These are phyloP conservation scores for Boletus bicolor DNA, from an alignment of 768 basidiomycete genomes.

Conservation along the genomic window DNA sequence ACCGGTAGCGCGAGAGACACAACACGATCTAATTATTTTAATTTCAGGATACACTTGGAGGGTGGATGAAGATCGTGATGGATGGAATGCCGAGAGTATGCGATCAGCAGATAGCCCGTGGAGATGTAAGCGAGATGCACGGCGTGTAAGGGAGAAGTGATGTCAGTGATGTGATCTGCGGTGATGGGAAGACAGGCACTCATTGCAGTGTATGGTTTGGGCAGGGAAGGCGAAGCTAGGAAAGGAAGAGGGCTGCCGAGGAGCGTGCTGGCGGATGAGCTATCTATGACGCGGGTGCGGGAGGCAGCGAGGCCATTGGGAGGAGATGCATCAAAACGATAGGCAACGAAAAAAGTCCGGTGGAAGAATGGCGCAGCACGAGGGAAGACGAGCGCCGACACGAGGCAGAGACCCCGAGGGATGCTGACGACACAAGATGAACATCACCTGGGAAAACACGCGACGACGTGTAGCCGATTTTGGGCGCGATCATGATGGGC, in stretches of 20 bases:
- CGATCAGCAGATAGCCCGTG: background rate
- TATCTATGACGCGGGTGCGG: slow-evolving; percentile 16
- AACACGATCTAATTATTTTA: too few species aligned
- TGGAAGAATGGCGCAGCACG: slow-evolving; percentile 15
- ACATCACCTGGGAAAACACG: slow-evolving; percentile 18
- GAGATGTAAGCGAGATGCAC: background rate
- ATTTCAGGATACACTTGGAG: too few species aligned
- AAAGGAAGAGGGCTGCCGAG: background rate
- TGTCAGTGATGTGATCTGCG: slow-evolving; percentile 23
- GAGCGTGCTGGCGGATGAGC: too few species aligned
- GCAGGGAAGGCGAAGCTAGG: too few species aligned
- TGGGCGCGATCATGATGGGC: too few species aligned
- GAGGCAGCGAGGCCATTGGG: background rate
- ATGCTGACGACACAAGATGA: slow-evolving; percentile 12
- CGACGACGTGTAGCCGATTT: background rate
- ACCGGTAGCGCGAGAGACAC: background rate
- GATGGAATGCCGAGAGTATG: background rate
- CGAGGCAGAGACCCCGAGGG: slow-evolving; percentile 28
- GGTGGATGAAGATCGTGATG: background rate
- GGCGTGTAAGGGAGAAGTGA: background rate
- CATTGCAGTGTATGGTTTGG: too few species aligned
- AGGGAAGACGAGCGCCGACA: slow-evolving; percentile 27
- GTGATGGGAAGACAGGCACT: slow-evolving; percentile 9
- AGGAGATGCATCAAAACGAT: background rate
- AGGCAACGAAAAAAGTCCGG: slow-evolving; percentile 1